These are phyloP conservation scores for Phytopythium kandeliae DNA, from an alignment of 352 stramenopile genomes.

Conservation along the genomic window DNA sequence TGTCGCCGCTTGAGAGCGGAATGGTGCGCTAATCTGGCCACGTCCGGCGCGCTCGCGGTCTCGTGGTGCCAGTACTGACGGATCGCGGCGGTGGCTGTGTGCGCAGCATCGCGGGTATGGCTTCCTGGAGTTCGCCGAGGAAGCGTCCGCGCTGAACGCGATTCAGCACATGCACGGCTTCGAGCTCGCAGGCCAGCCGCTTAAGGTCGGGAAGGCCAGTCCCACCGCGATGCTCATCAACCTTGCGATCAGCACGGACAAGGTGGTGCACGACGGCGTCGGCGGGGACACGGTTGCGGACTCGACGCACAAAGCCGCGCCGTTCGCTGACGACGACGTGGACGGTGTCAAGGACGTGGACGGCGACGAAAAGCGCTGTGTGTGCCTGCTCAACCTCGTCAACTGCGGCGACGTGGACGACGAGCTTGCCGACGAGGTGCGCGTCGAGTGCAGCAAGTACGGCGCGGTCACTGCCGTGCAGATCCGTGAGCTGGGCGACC, in stretches of 20 bases:
- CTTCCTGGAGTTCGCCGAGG: slow-evolving; percentile 68
- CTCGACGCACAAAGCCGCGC: slow-evolving; percentile 13
- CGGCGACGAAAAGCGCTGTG: slow-evolving; percentile 37
- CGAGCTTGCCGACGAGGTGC: slow-evolving; percentile 63
- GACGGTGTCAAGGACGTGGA: slow-evolving; percentile 46
- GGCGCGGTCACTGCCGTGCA: slow-evolving; percentile 47
- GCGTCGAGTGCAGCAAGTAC: slow-evolving; percentile 59
- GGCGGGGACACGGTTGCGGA: slow-evolving; percentile 9
- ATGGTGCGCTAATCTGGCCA: slow-evolving; percentile 26
- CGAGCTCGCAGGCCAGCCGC: slow-evolving; percentile 62
- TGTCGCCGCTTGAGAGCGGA: slow-evolving; percentile 48
- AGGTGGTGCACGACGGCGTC: slow-evolving; percentile 33
- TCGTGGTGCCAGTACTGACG: neutral
- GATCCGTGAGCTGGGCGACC: slow-evolving; percentile 55
- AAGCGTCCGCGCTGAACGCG: slow-evolving; percentile 47
- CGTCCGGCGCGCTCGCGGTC: too few relatives aligned
- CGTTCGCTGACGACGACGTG: slow-evolving; percentile 51
- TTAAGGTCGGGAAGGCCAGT: slow-evolving; percentile 77
- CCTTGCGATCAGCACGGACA: slow-evolving; percentile 55
- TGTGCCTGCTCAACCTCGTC: slow-evolving; percentile 74
- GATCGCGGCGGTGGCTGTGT: neutral
- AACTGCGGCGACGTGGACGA: slow-evolving; percentile 64
- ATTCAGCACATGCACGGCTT: slow-evolving; percentile 85
- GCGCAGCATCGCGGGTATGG: slow-evolving; percentile 62
- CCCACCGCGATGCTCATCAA: slow-evolving; percentile 61